Conservation (phyloP, 805 yeast species). For the Yamadazyma paraphyllophila region DNA sequence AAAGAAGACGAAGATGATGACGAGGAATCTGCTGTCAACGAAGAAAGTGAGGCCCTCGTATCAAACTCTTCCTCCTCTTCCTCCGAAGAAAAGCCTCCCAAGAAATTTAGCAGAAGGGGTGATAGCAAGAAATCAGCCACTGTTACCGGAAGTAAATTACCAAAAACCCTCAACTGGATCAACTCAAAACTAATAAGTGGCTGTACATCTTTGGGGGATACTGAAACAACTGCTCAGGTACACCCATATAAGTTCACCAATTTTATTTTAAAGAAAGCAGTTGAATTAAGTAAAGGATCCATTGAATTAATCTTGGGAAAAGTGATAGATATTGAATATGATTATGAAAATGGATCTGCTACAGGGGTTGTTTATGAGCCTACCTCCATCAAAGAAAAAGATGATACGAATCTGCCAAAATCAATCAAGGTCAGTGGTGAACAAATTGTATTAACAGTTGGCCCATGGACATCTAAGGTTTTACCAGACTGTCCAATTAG, state of each 20-base stretch:
- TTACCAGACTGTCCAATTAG: constrained; percentile 92
- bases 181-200: constrained; percentile 58
- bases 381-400: constrained; percentile 32
- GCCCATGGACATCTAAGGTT: constrained; percentile 95
- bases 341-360: constrained; percentile 63
- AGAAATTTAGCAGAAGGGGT: constrained; percentile 36
- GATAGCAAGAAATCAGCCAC: constrained; percentile 7
- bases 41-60: neutral
- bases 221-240: constrained; percentile 91
- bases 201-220: constrained; percentile 80
- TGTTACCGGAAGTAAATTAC: constrained; percentile 30
- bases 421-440: constrained; percentile 59
- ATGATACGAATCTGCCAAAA: constrained; percentile 17
- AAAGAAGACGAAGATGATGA: constrained; percentile 24
- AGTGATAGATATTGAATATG: constrained; percentile 64
- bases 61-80: constrained; percentile 8
- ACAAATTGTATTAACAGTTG: constrained; percentile 80
- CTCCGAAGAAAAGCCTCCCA: constrained; percentile 26
- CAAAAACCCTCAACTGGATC: constrained; percentile 77
- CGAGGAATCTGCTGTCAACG: constrained; percentile 19
- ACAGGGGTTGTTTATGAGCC: constrained; percentile 69
- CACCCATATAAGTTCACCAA: constrained; percentile 95
- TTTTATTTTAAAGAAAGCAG: constrained; percentile 72
- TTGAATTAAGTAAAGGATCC: constrained; percentile 63
- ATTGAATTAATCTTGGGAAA: constrained; percentile 86